Conservation (phyloP, 1,284 basidiomycete species). For the Hymenochaete sp. region DNA sequence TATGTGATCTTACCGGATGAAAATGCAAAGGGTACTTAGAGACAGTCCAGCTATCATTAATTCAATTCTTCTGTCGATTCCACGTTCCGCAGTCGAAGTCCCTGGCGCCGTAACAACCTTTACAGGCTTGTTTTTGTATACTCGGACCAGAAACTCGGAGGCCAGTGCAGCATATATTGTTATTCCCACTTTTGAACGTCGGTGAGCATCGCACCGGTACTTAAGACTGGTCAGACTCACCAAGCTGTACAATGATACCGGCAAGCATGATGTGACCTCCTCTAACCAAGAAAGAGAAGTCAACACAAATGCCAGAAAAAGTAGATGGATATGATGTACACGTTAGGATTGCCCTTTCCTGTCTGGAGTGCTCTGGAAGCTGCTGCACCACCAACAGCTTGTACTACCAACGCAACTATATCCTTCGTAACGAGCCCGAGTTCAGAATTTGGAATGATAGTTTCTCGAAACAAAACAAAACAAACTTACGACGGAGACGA, state of each 20-base stretch:
- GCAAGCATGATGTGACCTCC: slow-evolving; percentile 43
- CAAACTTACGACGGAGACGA: slow-evolving; percentile 23
- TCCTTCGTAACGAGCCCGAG: slow-evolving; percentile 21
- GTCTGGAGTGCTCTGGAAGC: slow-evolving; percentile 25
- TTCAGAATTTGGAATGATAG: no score
- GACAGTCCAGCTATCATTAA: slow-evolving; percentile 26
- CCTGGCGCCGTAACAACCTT: slow-evolving; percentile 6
- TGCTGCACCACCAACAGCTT: slow-evolving; percentile 35
- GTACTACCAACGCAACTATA: slow-evolving; percentile 34
- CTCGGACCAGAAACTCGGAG: slow-evolving; percentile 31
- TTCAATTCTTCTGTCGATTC: slow-evolving; percentile 20
- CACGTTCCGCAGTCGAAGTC: slow-evolving; percentile 4
- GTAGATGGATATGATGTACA: neutral
- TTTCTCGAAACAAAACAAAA: no score
- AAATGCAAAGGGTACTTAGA: slow-evolving; percentile 28
- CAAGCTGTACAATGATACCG: slow-evolving; percentile 36
- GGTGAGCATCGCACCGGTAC: slow-evolving; percentile 13
- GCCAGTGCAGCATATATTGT: slow-evolving; percentile 28
- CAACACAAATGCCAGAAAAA: neutral
- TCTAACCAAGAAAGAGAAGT: slow-evolving; percentile 24
- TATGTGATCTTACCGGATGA: slow-evolving; percentile 29
- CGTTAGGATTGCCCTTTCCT: slow-evolving; percentile 8
- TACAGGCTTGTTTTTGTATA: slow-evolving; percentile 25
- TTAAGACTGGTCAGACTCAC: slow-evolving; percentile 20
- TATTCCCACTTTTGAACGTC: slow-evolving; percentile 27